A percentile compares a stretch with the other conserved stretches of the same genome.
Conservation (phyloP, 495 filamentous ascomycete species). For the Jackrogersella minutella region DNA sequence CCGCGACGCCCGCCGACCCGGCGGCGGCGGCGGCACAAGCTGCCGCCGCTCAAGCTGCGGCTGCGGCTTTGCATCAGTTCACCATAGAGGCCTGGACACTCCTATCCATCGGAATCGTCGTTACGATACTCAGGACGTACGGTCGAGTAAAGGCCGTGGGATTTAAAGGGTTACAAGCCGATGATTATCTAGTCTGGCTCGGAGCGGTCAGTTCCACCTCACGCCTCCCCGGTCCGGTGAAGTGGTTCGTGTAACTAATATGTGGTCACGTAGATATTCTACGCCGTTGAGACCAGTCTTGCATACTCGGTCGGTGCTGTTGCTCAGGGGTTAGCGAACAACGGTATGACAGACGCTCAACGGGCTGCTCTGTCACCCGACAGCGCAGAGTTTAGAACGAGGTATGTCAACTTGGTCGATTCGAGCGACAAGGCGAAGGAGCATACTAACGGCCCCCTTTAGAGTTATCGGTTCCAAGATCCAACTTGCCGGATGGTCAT, state of each 20-base stretch:
- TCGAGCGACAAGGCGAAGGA: neutral
- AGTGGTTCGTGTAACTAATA: constrained; percentile 13
- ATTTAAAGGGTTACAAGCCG: constrained; percentile 44
- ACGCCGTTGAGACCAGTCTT: constrained; percentile 48
- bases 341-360: constrained; percentile 64
- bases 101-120: constrained; percentile 48
- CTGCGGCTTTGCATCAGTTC: constrained; percentile 44
- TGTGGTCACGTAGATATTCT: constrained; percentile 41
- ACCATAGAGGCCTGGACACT: constrained; percentile 58
- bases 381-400: constrained; percentile 56
- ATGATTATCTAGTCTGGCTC: constrained; percentile 54
- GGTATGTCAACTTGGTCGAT: constrained; percentile 24
- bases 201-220: constrained; percentile 46
- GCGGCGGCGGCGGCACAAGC: constrained; percentile 29
- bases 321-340: constrained; percentile 67
- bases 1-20: constrained; percentile 17
- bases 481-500: constrained; percentile 65
- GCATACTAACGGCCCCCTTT: constrained; percentile 19
- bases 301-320: constrained; percentile 51
- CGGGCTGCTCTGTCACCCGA: constrained; percentile 53
- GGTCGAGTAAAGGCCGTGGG: constrained; percentile 49
- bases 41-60: constrained; percentile 45
- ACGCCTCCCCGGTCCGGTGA: no score
- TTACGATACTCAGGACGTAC: constrained; percentile 49
- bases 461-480: constrained; percentile 66